Evolutionary conservation across 2,329 filamentous ascomycete species (phyloP).

Genomic region (Corynespora cassiicola): DNA sequence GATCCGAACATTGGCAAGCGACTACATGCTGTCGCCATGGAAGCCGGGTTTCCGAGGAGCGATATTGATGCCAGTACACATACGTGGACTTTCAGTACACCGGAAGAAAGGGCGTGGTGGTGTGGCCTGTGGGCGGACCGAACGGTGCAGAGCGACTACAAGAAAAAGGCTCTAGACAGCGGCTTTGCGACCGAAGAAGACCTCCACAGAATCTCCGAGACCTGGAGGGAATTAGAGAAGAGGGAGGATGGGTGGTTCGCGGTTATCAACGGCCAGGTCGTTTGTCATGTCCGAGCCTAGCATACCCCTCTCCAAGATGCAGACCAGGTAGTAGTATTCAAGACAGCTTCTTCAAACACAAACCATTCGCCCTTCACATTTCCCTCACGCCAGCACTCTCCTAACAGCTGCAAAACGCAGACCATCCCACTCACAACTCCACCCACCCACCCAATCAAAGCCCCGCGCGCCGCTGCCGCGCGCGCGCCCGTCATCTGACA

Average conservation of each 20-base stretch:
- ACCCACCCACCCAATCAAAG: slow-evolving; percentile 27
- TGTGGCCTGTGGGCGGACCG: slow-evolving; percentile 49
- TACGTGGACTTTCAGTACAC: slow-evolving; percentile 52
- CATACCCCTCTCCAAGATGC: too few species aligned
- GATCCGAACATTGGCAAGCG: slow-evolving; percentile 44
- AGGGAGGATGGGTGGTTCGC: slow-evolving; percentile 52
- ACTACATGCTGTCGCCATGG: slow-evolving; percentile 45
- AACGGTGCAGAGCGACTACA: slow-evolving; percentile 42
- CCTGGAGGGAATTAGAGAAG: slow-evolving; percentile 49
- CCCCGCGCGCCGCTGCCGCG: slow-evolving; percentile 22
- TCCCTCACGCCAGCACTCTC: too few species aligned
- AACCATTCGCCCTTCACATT: too few species aligned
- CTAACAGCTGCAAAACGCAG: too few species aligned
- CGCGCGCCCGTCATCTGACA: slow-evolving; percentile 38
- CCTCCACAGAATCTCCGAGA: slow-evolving; percentile 46
- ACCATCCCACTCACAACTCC: slow-evolving; percentile 11
- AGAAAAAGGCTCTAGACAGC: slow-evolving; percentile 43
- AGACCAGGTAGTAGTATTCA: too few species aligned
- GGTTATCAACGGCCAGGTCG: slow-evolving; percentile 51
- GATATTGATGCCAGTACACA: slow-evolving; percentile 48
- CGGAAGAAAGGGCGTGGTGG: slow-evolving; percentile 48
- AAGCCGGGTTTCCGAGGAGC: slow-evolving; percentile 46
- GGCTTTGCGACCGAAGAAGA: slow-evolving; percentile 46
- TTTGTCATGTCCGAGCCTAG: slow-evolving; percentile 42
- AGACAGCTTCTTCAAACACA: too few species aligned